Evolutionary conservation across 306 rosid genomes (phyloP), one percentile per base, ranked within the genome.

Genomic region (Notholithocarpus densiflorus): DNA sequence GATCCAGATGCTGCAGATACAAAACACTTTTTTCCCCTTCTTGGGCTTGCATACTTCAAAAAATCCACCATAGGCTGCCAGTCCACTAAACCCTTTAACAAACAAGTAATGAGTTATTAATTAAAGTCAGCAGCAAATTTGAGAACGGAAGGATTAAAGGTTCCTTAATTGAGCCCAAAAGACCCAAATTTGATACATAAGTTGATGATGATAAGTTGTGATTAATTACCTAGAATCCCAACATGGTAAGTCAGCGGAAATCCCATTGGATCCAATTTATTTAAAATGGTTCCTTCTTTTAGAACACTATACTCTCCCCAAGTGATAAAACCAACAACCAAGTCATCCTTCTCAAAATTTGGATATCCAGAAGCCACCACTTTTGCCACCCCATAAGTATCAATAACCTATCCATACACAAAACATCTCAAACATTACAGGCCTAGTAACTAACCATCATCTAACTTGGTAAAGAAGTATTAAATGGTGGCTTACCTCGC

Each of bases 1-100:
- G 91, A 85, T 5, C 94, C 94, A 65, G 87, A 80, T 26, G 94
- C 97, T 56, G 97, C 86, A 26, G 98, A 94, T 1, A 92, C 93
- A 76, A 76, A 94, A 92, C 3, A 94, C 90, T 54, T 79, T 94
- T 77, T 92, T 92, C 61, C 94, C 96, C 75, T 89, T 89, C 68
- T 79, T 84, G 0, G 92, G 90, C 79, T 82, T 88, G 73, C 92
- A 87, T 54, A 89, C 20, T 51, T 89, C 88, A 2, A 89, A 90
- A 57, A 94, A 77, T 48, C 98, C 98, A 0, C 72, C 96, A 71
- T 94, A 92, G 1, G 96, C 96, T 57, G 96, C 34, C 23, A 94
- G 20, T 65, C 98, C 98, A 79, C 85, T 88, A 13, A 87, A 84
- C 5, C 90, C 94, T 92, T 64, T 5, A 64, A 31, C 2, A 75